These are phyloP conservation scores for Groenewaldozyma sp. DNA, from an alignment of 1,139 yeast genomes.

Conservation along the genomic window DNA sequence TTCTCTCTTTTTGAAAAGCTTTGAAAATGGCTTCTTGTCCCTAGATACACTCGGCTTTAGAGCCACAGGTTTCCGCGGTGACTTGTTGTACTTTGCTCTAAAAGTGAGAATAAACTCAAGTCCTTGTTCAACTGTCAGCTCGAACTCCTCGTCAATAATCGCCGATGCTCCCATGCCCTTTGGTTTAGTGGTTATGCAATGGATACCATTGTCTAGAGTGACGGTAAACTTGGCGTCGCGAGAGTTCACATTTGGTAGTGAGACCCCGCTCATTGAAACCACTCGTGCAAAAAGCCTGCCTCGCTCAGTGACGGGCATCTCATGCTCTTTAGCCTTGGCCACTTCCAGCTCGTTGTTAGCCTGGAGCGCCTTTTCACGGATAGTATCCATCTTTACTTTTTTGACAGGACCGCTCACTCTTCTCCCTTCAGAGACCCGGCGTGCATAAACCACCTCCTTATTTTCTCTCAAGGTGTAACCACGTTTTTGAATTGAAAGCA, in stretches of 20 bases:
- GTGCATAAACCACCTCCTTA: conserved; percentile 27
- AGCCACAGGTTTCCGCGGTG: conserved; percentile 20
- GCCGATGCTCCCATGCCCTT: conserved; percentile 38
- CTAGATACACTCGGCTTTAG: conserved; percentile 6
- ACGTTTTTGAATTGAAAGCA: conserved; percentile 27
- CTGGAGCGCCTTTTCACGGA: conserved; percentile 6
- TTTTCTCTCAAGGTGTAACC: conserved; percentile 30
- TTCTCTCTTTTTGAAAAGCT: conserved; percentile 15
- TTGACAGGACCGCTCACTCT: conserved; percentile 21
- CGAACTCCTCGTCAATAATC: conserved; percentile 71
- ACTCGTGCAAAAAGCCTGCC: conserved; percentile 70
- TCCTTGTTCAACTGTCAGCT: conserved; percentile 57
- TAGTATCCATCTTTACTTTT: conserved; percentile 8
- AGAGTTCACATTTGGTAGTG: conserved; percentile 44
- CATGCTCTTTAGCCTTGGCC: conserved; percentile 3
- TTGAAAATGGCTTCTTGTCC: conserved; percentile 11
- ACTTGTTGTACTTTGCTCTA: conserved; percentile 51
- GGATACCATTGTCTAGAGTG: conserved; percentile 83
- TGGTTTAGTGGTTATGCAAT: conserved; percentile 69
- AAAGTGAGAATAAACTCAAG: conserved; percentile 67
- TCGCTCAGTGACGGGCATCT: conserved; percentile 37
- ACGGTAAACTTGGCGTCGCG: conserved; percentile 60
- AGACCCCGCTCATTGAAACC: conserved; percentile 47
- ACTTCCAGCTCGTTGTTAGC: conserved; percentile 11
- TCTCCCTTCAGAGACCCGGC: conserved; percentile 14